A percentile compares a stretch with the other conserved stretches of the same genome.
These are phyloP conservation scores for Cyberlindnera euphorbiiphila DNA, from an alignment of 805 yeast species.

Conservation along the genomic window DNA sequence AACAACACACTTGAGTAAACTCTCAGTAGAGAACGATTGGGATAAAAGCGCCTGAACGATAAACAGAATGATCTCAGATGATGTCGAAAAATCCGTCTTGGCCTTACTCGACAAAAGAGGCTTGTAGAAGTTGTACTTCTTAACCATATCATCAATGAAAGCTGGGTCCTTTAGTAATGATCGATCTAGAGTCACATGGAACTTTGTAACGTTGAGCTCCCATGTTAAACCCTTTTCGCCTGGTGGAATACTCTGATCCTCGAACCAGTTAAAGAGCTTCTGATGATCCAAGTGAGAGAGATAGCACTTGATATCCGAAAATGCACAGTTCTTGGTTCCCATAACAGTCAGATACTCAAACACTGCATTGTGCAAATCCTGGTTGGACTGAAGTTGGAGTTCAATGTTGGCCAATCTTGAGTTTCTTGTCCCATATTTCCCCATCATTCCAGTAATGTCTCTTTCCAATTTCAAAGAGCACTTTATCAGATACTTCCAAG, in stretches of 20 bases:
- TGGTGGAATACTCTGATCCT: slow-evolving; percentile 20
- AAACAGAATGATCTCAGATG: slow-evolving; percentile 61
- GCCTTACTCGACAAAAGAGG: slow-evolving; percentile 37
- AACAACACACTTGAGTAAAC: slow-evolving; percentile 40
- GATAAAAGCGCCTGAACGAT: slow-evolving; percentile 40
- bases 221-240: slow-evolving; percentile 24
- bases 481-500: slow-evolving; percentile 58
- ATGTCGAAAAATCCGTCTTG: slow-evolving; percentile 67
- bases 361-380: slow-evolving; percentile 27
- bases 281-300: slow-evolving; percentile 11
- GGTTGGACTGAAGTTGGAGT: slow-evolving; percentile 28
- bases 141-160: slow-evolving; percentile 33
- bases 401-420: slow-evolving; percentile 52
- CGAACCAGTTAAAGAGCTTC: slow-evolving; percentile 22
- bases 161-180: slow-evolving; percentile 20
- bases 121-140: slow-evolving; percentile 37
- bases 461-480: slow-evolving; percentile 38
- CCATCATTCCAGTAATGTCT: slow-evolving; percentile 34
- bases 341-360: slow-evolving; percentile 37
- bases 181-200: slow-evolving; percentile 35
- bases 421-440: slow-evolving; percentile 46
- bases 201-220: slow-evolving; percentile 46
- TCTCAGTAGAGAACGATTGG: slow-evolving; percentile 21
- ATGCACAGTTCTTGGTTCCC: slow-evolving; percentile 61
- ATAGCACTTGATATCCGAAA: slow-evolving; percentile 49